Evolutionary conservation across 768 basidiomycete species (phyloP), one percentile per base, ranked within the genome.

Genomic region (Rhodosporidiobolus sp.): DNA sequence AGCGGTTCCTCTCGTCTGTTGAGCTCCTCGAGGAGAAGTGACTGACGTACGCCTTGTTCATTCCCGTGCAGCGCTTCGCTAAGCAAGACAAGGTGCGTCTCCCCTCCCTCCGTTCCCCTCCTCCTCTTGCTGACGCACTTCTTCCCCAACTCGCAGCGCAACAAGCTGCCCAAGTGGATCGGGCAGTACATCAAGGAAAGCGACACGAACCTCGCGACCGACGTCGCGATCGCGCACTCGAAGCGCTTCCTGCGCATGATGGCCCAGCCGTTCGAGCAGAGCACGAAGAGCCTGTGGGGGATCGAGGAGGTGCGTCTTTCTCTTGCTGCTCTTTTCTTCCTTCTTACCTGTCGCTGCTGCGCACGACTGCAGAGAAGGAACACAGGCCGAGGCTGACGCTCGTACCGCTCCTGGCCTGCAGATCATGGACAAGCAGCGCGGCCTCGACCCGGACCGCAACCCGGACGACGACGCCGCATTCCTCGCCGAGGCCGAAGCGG

Each of bases 141-240:
- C 67, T 78, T 79, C 17, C 72, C 78, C 26, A 69, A 0, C 77
- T 32, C 80, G 80, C 81, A 83, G 83, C 86, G 95, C 49, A 90
- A 92, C 48, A 97, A 97, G 85, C 84, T 99, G 75, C 96, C 96
- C 11, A 88, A 91, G 54, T 99, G 96, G 96, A 98, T 99, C 77
- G 97, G 98, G 80, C 93, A 95, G 79, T 97, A 96, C 80, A 98
- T 99, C 78, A 96, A 93, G n/a, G 96, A 98, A 80, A 90, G 93
- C 0, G 91, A 94, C 28, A 90, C 96, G 17, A 99, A 98, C 81
- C 84, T 99, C 61, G 98, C 96, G 20, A 98, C 94, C 16, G 96
- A 99, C 81, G 68, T 76, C 49, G 75, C 75, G 32, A 66, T 76
- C 35, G 67, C 57, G 24, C 70, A 76, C 65, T 92, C 94, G 66